Evolutionary conservation across 352 stramenopile species (phyloP), one percentile per base, ranked within the genome.

Genomic region (Pythium grandisporangium): DNA sequence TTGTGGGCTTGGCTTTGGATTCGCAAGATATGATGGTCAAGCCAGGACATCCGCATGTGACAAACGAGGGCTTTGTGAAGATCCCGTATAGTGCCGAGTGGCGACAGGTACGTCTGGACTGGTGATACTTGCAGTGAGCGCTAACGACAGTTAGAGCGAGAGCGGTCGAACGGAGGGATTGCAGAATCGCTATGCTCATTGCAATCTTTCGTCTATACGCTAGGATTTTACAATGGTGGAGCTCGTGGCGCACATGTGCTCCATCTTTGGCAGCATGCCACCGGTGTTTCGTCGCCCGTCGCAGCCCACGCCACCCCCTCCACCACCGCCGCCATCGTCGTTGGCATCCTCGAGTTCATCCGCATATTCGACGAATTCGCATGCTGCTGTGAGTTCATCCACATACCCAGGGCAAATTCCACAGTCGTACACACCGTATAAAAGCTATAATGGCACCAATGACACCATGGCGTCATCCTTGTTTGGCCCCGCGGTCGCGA

Each of bases 181-280:
- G n/a, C n/a, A n/a, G n/a, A n/a, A n/a, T 10, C 33, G 33, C 22
- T 22, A 23, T 30, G 41, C 19, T 19, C 16, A 39, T 32, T 33
- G 46, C n/a, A 47, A 37, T 45, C 5, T 14, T 21, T 34, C 14
- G 5, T 14, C 20, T 33, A n/a, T 22, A 21, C 24, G 35, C 13
- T 27, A 83, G 66, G 78, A 93, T 29, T 87, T 79, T 50, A 93
- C 76, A 20, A 46, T 93, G 39, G 70, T 89, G 12, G 81, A 93
- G 44, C 63, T 93, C 13, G 73, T 93, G 3, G 81, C 78, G 6
- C 80, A 90, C 49, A 84, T 92, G 63, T 92, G 81, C 62, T 92
- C 77, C n/a, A 89, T 93, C 32, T 93, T 93, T 43, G 79, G 81
- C 29, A 88, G 82, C 42, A 88, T 88, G 49, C 81, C 81, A 8